These are phyloP conservation scores for Triticum urartu DNA, from an alignment of 176 grass and related monocot species.

Conservation along the genomic window DNA sequence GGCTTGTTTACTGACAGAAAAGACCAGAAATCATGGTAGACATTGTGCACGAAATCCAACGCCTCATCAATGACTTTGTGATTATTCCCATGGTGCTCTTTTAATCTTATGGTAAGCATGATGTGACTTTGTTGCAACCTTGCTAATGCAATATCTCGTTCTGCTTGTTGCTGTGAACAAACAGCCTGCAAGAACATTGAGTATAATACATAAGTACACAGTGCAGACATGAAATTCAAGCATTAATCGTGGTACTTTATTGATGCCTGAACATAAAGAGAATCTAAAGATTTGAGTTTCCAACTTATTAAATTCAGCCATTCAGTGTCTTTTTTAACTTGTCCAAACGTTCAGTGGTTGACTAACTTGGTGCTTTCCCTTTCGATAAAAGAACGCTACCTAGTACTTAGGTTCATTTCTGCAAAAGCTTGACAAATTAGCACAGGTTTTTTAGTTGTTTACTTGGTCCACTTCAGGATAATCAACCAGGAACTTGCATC, in stretches of 20 bases:
- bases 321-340: not conserved
- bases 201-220: not conserved
- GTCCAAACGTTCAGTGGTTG: not conserved
- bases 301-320: not conserved
- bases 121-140: conserved; percentile 84
- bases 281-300: not conserved
- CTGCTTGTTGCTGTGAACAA: conserved; percentile 70
- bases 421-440: not conserved
- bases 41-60: conserved; percentile 56
- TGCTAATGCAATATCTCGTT: conserved; percentile 61
- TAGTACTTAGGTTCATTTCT: not conserved
- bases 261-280: not conserved
- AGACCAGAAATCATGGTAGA: conserved; percentile 43
- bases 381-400: not conserved
- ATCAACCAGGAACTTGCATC: not conserved
- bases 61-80: conserved; percentile 70
- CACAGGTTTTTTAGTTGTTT: not conserved
- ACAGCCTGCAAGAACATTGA: conserved; percentile 53
- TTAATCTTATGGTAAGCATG: conserved; percentile 75
- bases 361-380: not conserved
- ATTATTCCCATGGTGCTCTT: conserved; percentile 70
- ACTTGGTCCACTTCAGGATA: not conserved
- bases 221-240: not conserved
- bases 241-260: not conserved
- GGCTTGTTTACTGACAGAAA: conserved; percentile 29